A percentile compares a stretch with the other conserved stretches of the same genome.
These are phyloP conservation scores for Hevea brasiliensis DNA, from an alignment of 345 rosid species.

Conservation along the genomic window DNA sequence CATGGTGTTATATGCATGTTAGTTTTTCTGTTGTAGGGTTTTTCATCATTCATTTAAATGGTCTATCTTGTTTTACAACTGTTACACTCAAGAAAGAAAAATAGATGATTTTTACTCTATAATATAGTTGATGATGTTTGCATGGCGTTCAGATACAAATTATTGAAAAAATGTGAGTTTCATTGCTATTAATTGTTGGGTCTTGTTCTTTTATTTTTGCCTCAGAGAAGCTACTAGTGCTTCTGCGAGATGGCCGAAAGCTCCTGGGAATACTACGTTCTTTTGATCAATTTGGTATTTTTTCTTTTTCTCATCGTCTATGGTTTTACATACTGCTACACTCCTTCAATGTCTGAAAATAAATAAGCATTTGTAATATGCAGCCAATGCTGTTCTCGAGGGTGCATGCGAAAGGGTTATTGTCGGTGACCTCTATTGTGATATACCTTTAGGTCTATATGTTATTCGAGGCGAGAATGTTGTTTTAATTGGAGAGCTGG, in stretches of 20 bases:
- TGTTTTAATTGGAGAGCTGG: conserved; percentile 87
- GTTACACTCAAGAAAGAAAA: no score
- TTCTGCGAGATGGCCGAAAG: conserved; percentile 88
- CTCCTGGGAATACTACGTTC: conserved; percentile 85
- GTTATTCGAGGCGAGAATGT: conserved; percentile 93
- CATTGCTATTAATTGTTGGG: background rate
- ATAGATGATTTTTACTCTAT: no score
- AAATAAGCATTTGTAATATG: background rate
- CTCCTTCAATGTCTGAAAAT: no score
- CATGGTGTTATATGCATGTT: no score
- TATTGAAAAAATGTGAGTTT: background rate
- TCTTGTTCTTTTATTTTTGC: background rate
- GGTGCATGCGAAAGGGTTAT: conserved; percentile 88
- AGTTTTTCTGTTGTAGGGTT: no score
- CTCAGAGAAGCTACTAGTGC: conserved; percentile 77
- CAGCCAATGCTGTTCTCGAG: conserved; percentile 76
- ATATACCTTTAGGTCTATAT: conserved; percentile 74
- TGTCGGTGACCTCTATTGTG: conserved; percentile 51
- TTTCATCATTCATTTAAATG: no score
- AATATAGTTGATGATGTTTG: no score
- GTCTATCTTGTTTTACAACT: no score
- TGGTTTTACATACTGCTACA: no score
- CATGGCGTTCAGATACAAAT: background rate
- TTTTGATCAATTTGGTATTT: conserved; percentile 85
- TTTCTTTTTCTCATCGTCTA: no score